phyloP scores from a whole-genome alignment of 2,329 filamentous ascomycete species.

The Arachnomyces sp. region DNA sequence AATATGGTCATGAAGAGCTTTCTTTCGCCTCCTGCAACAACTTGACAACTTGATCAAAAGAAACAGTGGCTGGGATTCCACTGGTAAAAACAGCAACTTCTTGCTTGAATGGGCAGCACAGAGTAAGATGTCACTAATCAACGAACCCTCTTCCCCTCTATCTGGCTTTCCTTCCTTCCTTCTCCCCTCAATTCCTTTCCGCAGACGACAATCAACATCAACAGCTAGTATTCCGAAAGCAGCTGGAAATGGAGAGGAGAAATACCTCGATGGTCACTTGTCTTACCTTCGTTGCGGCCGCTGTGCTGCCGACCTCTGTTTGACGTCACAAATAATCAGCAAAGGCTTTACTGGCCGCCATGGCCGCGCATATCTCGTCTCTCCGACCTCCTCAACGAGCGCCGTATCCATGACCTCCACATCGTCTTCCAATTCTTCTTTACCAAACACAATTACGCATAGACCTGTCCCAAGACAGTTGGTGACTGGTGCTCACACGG shows the following conservation, averaged over 20 bases:
- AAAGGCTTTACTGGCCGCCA: constrained; percentile 61
- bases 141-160: constrained; percentile 12
- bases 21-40: too few species aligned
- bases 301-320: constrained; percentile 53
- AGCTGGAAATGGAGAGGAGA: constrained; percentile 8
- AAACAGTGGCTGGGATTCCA: too few species aligned
- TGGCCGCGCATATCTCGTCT: constrained; percentile 57
- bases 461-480: constrained; percentile 51
- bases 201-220: constrained; percentile 20
- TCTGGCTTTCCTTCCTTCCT: constrained; percentile 46
- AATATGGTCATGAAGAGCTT: too few species aligned
- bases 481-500: constrained; percentile 57
- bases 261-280: constrained; percentile 40
- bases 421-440: constrained; percentile 26
- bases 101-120: not conserved
- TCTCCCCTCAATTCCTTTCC: constrained; percentile 42
- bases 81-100: too few species aligned
- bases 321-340: constrained; percentile 53
- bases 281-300: constrained; percentile 53
- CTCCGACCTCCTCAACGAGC: constrained; percentile 32
- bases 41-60: too few species aligned
- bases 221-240: constrained; percentile 6
- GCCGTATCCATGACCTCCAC: constrained; percentile 22
- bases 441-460: constrained; percentile 54
- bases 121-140: constrained; percentile 13